Evolutionary conservation across 495 filamentous ascomycete species (phyloP), one percentile per base, ranked within the genome.

Genomic region (Choiromyces venosus): DNA sequence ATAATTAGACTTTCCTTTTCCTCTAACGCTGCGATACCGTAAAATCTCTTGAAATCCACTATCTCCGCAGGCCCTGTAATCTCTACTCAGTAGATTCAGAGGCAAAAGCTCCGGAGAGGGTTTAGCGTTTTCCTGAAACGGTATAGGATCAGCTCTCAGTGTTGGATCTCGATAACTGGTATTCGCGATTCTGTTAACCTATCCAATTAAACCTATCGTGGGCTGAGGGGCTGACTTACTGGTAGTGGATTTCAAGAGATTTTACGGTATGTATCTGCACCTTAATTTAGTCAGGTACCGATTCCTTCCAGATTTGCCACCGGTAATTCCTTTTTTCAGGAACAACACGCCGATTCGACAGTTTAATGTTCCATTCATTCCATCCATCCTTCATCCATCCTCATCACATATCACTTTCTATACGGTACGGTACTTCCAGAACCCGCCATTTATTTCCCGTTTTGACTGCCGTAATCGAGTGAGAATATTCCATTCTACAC

Each of bases 401-500:
- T 16, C 52, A 61, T 61, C 52, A 61, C 52, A 33, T 61, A 61
- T 61, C 52, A 61, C 52, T 61, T 61, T 61, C 52, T 33, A 25
- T 61, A 16, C 12, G 3, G 52, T 33, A 10, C 40, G 19, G 40
- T 42, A n/a, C 52, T 61, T n/a, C 10, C 52, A 1, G 25, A 61
- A 61, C 52, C 52, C 52, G 52, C 25, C 25, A 61, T 61, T 61
- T 33, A 56, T 56, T 61, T 61, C 14, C 52, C 52, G 12, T 16
- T 61, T 6, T 61, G 25, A 33, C 52, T 61, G 25, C 25, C 25
- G 52, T 61, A 61, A 33, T 61, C 52, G 52, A 61, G 52, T 61
- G 52, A 61, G 25, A 61, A 61, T 61, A 33, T 61, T 61, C 52
- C 25, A 33, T 61, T 61, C 25, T 61, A 33, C 52, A 61, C 52